Conservation (phyloP, 2,329 filamentous ascomycete genomes). For the Gnomoniopsis sp. region DNA sequence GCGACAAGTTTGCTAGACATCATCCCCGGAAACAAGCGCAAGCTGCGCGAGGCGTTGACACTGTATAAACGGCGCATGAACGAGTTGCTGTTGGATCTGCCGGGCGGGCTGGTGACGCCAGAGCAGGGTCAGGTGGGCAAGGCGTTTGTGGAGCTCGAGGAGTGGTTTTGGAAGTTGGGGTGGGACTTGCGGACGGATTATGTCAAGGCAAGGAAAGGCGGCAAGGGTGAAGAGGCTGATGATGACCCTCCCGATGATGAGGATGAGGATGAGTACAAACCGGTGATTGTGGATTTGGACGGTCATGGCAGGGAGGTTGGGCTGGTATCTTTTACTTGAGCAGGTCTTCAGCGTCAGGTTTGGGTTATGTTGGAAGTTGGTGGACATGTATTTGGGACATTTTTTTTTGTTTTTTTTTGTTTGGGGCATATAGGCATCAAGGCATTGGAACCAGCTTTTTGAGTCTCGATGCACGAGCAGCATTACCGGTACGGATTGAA, state of each 20-base stretch:
- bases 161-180: constrained; percentile 43
- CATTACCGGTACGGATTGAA: no score
- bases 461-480: no score
- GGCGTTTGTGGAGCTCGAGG: constrained; percentile 48
- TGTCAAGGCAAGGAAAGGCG: constrained; percentile 49
- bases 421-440: not conserved
- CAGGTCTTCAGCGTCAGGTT: not conserved
- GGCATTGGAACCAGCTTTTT: not conserved
- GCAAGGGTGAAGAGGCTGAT: constrained; percentile 23
- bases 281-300: constrained; percentile 51
- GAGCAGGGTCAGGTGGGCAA: constrained; percentile 42
- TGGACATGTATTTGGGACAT: not conserved
- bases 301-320: constrained; percentile 49
- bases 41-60: constrained; percentile 45
- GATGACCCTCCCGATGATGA: constrained; percentile 39
- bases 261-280: constrained; percentile 52
- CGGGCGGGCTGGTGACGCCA: constrained; percentile 26
- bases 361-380: not conserved
- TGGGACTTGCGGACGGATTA: constrained; percentile 56
- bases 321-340: constrained; percentile 44
- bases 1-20: constrained; percentile 29
- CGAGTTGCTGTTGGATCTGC: constrained; percentile 38
- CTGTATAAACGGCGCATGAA: constrained; percentile 53
- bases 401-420: not conserved
- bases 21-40: constrained; percentile 27